phyloP scores from a whole-genome alignment of 78 protist genomes.

The Isochrysis galbana region DNA sequence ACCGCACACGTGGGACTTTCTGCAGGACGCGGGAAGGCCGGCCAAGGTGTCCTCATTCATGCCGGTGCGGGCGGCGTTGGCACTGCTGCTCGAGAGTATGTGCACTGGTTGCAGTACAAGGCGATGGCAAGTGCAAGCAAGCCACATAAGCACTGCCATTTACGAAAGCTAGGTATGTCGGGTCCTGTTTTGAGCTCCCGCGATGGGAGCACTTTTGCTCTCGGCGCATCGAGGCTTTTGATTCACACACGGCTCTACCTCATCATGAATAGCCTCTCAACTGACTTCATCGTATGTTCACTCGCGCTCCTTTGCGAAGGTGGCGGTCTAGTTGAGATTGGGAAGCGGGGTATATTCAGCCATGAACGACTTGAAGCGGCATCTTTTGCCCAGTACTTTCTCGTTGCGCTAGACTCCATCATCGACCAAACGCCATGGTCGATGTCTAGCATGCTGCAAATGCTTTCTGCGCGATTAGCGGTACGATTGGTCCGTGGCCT shows the following conservation, averaged over 20 bases:
- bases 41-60: background rate
- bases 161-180: background rate
- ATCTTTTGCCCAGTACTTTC: background rate
- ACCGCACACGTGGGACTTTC: background rate
- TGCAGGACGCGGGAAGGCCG: background rate
- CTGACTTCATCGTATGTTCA: background rate
- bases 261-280: constrained; percentile 22
- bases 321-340: constrained; percentile 7
- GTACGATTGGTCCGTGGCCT: background rate
- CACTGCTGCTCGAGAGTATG: background rate
- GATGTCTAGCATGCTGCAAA: background rate
- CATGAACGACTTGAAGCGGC: background rate
- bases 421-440: background rate
- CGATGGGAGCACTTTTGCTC: background rate
- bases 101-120: background rate
- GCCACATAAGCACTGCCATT: background rate
- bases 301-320: background rate
- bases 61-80: constrained; percentile 47
- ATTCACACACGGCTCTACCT: background rate
- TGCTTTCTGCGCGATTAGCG: background rate
- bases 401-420: background rate
- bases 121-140: background rate
- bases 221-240: background rate
- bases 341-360: constrained; percentile 32
- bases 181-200: background rate